A percentile compares a stretch with the other conserved stretches of the same genome.
Evolutionary conservation across 176 grass and related monocot genomes (phyloP).

Genomic region (Aegilops tauschii): DNA sequence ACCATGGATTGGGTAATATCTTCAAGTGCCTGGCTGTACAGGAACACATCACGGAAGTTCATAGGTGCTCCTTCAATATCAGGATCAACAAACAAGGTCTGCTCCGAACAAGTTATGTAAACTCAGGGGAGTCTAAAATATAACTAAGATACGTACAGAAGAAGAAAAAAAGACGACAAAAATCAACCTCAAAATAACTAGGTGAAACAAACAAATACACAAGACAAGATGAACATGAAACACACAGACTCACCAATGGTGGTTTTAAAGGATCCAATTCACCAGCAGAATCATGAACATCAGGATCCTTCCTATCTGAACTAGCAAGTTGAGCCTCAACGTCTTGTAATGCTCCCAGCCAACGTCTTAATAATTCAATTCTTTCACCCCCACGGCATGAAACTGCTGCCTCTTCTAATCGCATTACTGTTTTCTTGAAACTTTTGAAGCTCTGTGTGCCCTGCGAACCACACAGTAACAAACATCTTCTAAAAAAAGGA

Average conservation of each 20-base stretch:
- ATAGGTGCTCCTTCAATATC: constrained; percentile 82
- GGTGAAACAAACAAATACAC: constrained; percentile 3
- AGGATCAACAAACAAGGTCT: constrained; percentile 87
- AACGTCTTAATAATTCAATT: constrained; percentile 69
- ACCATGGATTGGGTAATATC: constrained; percentile 94
- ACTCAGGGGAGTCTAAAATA: background rate
- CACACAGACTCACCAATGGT: constrained; percentile 43
- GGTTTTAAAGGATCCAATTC: constrained; percentile 54
- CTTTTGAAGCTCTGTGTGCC: constrained; percentile 67
- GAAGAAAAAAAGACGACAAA: background rate
- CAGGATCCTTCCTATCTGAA: constrained; percentile 44
- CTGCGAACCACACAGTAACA: constrained; percentile 35
- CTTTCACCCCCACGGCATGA: constrained; percentile 74
- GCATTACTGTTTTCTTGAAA: constrained; percentile 76
- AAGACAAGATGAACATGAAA: background rate
- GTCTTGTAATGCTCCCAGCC: constrained; percentile 83
- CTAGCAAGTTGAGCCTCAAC: constrained; percentile 38
- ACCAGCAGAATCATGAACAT: constrained; percentile 24
- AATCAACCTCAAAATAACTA: constrained; percentile 10
- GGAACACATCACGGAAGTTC: constrained; percentile 88
- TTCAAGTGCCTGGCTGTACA: constrained; percentile 94
- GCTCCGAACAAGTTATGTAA: constrained; percentile 25
- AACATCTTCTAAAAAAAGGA: background rate
- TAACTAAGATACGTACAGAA: constrained; percentile 1
- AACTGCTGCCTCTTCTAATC: constrained; percentile 82